Evolutionary conservation across 2,329 filamentous ascomycete species (phyloP).

Genomic region (Phaeosphaeriaceae sp.): DNA sequence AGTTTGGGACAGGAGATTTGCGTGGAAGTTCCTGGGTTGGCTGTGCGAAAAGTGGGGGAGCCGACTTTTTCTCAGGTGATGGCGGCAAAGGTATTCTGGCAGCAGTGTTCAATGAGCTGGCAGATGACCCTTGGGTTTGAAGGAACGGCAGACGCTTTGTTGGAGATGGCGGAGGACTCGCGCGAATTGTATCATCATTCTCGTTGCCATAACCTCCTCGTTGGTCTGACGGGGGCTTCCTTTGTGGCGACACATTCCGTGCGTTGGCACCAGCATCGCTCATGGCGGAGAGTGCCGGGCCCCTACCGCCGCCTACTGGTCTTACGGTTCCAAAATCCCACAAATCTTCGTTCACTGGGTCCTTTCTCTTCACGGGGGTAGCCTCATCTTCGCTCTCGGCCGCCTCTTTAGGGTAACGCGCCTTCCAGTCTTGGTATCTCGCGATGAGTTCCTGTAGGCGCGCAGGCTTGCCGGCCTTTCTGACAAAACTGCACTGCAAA

Average conservation of each 20-base stretch:
- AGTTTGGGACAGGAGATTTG: slow-evolving; percentile 40
- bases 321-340: slow-evolving; percentile 99
- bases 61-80: slow-evolving; percentile 51
- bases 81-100: slow-evolving; percentile 54
- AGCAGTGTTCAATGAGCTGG: slow-evolving; percentile 50
- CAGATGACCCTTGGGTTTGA: slow-evolving; percentile 45
- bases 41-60: slow-evolving; percentile 43
- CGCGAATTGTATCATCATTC: slow-evolving; percentile 46
- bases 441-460: slow-evolving; percentile 97
- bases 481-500: slow-evolving; percentile 87
- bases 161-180: slow-evolving; percentile 51
- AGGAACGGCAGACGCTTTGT: slow-evolving; percentile 47
- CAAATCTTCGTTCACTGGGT: slow-evolving; percentile 77
- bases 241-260: slow-evolving; percentile 54
- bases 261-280: slow-evolving; percentile 83
- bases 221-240: slow-evolving; percentile 41
- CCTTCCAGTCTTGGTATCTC: slow-evolving; percentile 84
- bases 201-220: slow-evolving; percentile 40
- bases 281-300: slow-evolving; percentile 72
- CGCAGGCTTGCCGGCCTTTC: slow-evolving; percentile 91
- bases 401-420: slow-evolving; percentile 76
- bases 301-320: slow-evolving; percentile 62
- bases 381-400: slow-evolving; percentile 53
- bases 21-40: slow-evolving; percentile 34
- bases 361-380: slow-evolving; percentile 45